phyloP scores from a whole-genome alignment of 306 rosid genomes.

The Styphnolobium japonicum region DNA sequence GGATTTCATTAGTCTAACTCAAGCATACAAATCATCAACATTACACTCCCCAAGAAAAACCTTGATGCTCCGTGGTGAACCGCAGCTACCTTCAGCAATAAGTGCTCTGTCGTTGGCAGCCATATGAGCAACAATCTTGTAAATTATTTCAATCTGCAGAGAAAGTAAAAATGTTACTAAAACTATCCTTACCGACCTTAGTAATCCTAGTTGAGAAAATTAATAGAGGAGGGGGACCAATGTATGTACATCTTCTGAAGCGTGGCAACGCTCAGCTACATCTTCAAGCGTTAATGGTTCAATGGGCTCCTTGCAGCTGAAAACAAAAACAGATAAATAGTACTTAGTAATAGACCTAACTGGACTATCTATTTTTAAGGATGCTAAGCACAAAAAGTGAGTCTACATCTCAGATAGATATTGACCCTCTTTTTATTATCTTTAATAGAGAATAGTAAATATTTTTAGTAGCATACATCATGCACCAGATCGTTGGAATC shows the following conservation, averaged over 20 bases:
- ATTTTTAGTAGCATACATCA: not conserved
- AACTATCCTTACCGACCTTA: not conserved
- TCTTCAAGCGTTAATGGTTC: slow-evolving; percentile 43
- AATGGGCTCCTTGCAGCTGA: slow-evolving; percentile 50
- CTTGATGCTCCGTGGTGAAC: slow-evolving; percentile 80
- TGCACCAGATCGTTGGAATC: not conserved
- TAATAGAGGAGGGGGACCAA: not conserved
- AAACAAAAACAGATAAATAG: slow-evolving; percentile 8
- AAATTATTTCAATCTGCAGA: slow-evolving; percentile 76
- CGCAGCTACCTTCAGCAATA: slow-evolving; percentile 84
- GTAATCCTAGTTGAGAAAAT: not conserved
- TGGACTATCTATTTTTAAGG: not conserved
- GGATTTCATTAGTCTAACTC: slow-evolving; percentile 20
- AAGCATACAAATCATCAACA: slow-evolving; percentile 58
- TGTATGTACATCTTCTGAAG: slow-evolving; percentile 63
- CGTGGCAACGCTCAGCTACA: slow-evolving; percentile 48
- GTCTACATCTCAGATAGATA: not conserved
- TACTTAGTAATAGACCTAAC: not conserved
- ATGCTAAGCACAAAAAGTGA: not conserved
- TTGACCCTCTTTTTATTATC: not conserved
- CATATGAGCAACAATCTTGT: slow-evolving; percentile 84
- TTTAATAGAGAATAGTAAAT: not conserved
- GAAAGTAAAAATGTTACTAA: not conserved
- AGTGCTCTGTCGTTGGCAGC: slow-evolving; percentile 89
- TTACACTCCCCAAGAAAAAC: slow-evolving; percentile 80